Evolutionary conservation across 139 green algal genomes (phyloP).

Genomic region (Chlorella vulgaris): DNA sequence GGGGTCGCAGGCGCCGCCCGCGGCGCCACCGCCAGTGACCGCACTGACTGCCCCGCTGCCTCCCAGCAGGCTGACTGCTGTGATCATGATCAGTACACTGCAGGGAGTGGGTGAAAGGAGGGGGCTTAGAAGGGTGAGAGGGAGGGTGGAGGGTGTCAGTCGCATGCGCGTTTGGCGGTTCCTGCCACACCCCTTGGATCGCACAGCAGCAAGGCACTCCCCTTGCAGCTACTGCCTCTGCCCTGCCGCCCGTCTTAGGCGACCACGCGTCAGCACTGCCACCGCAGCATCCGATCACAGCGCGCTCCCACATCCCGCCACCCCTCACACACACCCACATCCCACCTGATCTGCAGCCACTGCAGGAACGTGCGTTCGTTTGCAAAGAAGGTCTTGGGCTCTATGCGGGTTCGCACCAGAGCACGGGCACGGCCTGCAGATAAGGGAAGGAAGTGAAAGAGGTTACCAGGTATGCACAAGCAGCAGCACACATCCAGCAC

Average conservation of each 20-base stretch:
- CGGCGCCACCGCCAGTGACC: neutral
- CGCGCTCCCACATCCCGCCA: neutral
- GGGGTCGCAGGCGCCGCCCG: neutral
- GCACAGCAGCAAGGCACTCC: too few species aligned
- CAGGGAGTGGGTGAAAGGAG: too few species aligned
- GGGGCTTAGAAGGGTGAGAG: neutral
- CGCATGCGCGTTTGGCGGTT: too few species aligned
- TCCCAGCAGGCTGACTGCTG: constrained; percentile 55
- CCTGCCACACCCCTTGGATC: too few species aligned
- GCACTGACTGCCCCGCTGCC: neutral
- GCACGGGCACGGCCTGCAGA: constrained; percentile 23
- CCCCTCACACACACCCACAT: neutral
- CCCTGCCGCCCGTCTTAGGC: too few species aligned
- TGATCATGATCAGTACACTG: constrained; percentile 75
- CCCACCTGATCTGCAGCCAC: constrained; percentile 79
- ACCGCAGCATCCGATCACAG: too few species aligned
- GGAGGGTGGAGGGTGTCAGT: too few species aligned
- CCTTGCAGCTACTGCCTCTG: too few species aligned
- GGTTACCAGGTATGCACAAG: neutral
- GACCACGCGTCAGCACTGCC: too few species aligned
- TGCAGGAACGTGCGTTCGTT: constrained; percentile 92
- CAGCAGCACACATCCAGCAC: neutral
- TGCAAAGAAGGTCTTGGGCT: constrained; percentile 92
- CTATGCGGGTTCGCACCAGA: constrained; percentile 75
- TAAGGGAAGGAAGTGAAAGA: too few species aligned